Base-by-base conservation (phyloP, 1,139 yeast genomes). In the Eremothecium gossypii region DNA sequence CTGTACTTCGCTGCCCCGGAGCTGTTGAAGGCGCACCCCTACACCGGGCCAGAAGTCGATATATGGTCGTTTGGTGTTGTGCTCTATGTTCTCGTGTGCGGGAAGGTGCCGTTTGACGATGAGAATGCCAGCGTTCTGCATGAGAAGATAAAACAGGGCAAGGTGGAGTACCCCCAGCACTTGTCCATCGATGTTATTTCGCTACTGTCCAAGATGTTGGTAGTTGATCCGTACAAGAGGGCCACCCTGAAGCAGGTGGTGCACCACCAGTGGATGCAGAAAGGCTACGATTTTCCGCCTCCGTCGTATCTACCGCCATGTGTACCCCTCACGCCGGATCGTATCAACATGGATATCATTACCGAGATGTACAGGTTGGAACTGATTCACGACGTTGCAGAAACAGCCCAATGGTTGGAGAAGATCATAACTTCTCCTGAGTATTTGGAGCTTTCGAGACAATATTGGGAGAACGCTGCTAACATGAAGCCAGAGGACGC, bases 41-140 rank as follows among this genome's bases (percentile, higher is more conserved):
- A 93, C 57, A 70, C 76, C 30, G 99, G 98, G 0, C 98, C 98
- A 0, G 98, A 93, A 62, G 96, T 93, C 39, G 99, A 91, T 60
- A 82, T 91, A 27, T 91, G 99, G 99, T 85, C 96, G 4, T 89
- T 89, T 69, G 99, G 98, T 45, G 96, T 91, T 38, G 96, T 91
- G 0, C 67, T 93, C 31, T 91, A 86, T 58, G 99, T 91, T 12
- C 68, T 93, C 48, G 96, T 91, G 2, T 89, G 96, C 61, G 99
- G 99, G 42, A 89, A 87, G 60, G 97, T 93, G 7, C 99, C 99
- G 10, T 93, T 93, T 63, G 98, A 93, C 62, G 98, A 93, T 60
- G 94, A 86, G 58, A 80, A 85, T 47, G 95, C 94, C 53, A 83
- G 91, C 38, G 93, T 85, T 2, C 71, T 93, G 54, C 98, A 93